Base-by-base conservation (phyloP, 495 filamentous ascomycete species). In the Neurospora sp. region DNA sequence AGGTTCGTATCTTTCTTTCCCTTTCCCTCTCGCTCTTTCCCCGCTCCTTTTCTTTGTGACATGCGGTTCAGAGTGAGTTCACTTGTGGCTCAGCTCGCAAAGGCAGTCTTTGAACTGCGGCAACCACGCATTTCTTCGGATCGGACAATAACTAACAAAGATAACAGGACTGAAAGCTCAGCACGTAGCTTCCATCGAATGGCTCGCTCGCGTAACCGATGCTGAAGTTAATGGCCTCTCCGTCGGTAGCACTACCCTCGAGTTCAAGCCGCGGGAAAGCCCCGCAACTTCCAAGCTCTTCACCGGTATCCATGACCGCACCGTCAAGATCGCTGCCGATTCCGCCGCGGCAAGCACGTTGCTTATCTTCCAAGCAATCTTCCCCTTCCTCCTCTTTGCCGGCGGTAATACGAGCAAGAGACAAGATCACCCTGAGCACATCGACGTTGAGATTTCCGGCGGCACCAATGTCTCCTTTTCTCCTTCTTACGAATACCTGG, bases 351-450 rank as follows among this genome's bases (percentile, higher is more conserved):
- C 85, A 0, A 89, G 87, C 59, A 86, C 92, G 0, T 83, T 90
- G 71, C 84, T 96, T n/a, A 88, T 95, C 38, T 88, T 96, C 75
- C 94, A 97, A 81, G 91, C 94, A 3, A 81, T 97, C 5, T 88
- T 96, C 48, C 94, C 94, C 0, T 94, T 90, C 79, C 79, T 96
- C 4, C 79, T 96, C 3, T 89, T 90, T 73, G 85, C 88, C 1
- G 84, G 84, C 39, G 54, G 54, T 16, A 83, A 78, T 59, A 81
- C 79, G 5, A 74, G 70, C 39, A 78, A 77, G 16, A 66, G 27
- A 11, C 54, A 66, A 66, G 78, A 83, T 2, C 31, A 62, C 18
- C 44, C 27, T 4, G 31, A 35, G 9, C 85, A 84, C 1, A 82
- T 90, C 40, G 83, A 82, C 20, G 77, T 95, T 4, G 87, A 85